phyloP scores from a whole-genome alignment of 163 green algal species.

The Scenedesmus sp. region DNA sequence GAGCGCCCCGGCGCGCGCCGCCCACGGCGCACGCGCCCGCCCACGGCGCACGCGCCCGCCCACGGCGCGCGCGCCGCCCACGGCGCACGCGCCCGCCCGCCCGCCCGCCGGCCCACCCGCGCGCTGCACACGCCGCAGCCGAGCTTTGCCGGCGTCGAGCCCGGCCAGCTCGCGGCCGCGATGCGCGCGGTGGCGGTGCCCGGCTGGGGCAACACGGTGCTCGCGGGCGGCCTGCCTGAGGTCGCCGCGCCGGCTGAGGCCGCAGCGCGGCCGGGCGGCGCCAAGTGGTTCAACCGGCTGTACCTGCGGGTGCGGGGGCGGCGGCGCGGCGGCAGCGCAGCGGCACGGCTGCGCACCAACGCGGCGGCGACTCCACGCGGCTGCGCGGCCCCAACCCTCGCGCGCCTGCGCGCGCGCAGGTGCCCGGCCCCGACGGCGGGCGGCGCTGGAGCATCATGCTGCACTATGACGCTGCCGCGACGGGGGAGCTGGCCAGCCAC shows the following conservation, averaged over 20 bases:
- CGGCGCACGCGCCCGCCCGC: too few relatives aligned
- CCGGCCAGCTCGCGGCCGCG: background rate
- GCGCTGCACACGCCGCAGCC: background rate
- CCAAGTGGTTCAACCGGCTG: constrained; percentile 34
- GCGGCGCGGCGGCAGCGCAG: too few relatives aligned
- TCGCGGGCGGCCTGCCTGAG: constrained; percentile 19
- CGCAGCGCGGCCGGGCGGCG: background rate
- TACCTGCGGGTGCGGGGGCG: constrained; percentile 28
- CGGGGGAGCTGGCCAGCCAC: constrained; percentile 19
- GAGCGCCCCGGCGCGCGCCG: too few relatives aligned
- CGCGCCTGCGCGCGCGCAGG: too few relatives aligned
- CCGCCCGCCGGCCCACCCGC: too few relatives aligned
- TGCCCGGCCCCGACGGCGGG: constrained; percentile 19
- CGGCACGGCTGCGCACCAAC: background rate
- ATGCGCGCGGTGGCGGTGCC: constrained; percentile 24
- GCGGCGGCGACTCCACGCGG: background rate
- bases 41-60: too few relatives aligned
- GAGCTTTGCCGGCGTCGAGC: constrained; percentile 1
- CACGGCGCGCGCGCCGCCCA: too few relatives aligned
- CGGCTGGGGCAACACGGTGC: constrained; percentile 3
- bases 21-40: too few relatives aligned
- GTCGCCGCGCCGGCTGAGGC: too few relatives aligned
- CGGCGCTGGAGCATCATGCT: constrained; percentile 30
- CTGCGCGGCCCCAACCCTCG: background rate
- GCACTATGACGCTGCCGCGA: constrained; percentile 20